Evolutionary conservation across 768 basidiomycete species (phyloP).

Genomic region (Suillus paluster): DNA sequence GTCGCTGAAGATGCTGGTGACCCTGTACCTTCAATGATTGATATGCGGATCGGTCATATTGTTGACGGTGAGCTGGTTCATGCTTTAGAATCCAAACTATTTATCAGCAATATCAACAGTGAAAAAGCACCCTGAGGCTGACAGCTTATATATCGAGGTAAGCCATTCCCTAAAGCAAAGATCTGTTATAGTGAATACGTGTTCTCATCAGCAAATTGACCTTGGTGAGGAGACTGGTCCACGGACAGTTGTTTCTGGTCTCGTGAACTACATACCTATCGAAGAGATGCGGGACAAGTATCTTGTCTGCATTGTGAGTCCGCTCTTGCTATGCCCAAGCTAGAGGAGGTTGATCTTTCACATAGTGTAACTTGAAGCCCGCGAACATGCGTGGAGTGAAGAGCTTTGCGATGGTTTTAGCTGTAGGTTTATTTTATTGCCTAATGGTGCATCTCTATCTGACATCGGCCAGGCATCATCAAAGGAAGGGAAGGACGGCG

Average conservation of each 20-base stretch:
- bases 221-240: conserved; percentile 94
- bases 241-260: conserved; percentile 93
- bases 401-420: conserved; percentile 97
- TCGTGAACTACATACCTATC: conserved; percentile 95
- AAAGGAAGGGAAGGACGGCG: conserved; percentile 87
- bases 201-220: conserved; percentile 82
- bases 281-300: conserved; percentile 89
- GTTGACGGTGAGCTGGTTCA: conserved; percentile 68
- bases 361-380: conserved; percentile 91
- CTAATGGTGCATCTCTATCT: neutral
- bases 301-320: conserved; percentile 81
- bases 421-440: conserved; percentile 46
- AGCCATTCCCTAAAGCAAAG: conserved; percentile 15
- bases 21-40: conserved; percentile 95
- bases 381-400: conserved; percentile 97
- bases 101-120: conserved; percentile 51
- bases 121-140: conserved; percentile 95
- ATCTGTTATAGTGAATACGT: conserved; percentile 7
- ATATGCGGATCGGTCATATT: conserved; percentile 92
- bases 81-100: neutral
- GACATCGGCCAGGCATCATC: conserved; percentile 70
- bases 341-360: conserved; percentile 3
- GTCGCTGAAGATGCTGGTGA: conserved; percentile 69
- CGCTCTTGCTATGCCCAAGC: neutral
- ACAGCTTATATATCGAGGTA: conserved; percentile 95